Evolutionary conservation across 345 rosid genomes (phyloP).

Genomic region (Acer campestre): DNA sequence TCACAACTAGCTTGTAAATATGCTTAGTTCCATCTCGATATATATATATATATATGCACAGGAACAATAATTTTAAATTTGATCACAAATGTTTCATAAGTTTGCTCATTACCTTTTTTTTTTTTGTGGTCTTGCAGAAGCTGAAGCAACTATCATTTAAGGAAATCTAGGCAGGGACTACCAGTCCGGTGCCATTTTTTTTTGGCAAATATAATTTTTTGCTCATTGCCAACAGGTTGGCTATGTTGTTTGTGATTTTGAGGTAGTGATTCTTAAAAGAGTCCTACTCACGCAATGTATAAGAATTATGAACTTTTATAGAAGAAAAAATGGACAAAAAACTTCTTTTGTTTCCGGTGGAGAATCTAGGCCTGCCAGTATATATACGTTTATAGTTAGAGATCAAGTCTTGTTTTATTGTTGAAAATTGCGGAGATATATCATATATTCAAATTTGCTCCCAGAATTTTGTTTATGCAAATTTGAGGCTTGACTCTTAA

Average conservation of each 20-base stretch:
- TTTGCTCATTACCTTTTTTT: too few relatives aligned
- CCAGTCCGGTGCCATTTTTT: neutral
- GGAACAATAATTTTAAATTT: neutral
- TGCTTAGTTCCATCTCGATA: neutral
- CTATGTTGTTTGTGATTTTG: neutral
- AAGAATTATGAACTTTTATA: neutral
- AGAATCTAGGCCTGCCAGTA: constrained; percentile 3
- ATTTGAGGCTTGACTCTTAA: too few relatives aligned
- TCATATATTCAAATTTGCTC: too few relatives aligned
- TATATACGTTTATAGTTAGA: neutral
- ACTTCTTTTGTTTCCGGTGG: neutral
- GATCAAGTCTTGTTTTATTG: neutral
- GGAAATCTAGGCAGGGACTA: neutral
- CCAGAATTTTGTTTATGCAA: too few relatives aligned
- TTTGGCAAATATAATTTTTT: neutral
- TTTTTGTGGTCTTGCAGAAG: constrained; percentile 46
- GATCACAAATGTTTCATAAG: neutral
- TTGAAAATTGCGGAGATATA: too few relatives aligned
- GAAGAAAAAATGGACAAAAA: neutral
- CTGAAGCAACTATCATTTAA: constrained; percentile 49
- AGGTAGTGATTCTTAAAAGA: neutral
- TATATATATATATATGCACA: neutral
- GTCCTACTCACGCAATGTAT: neutral
- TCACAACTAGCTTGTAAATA: neutral
- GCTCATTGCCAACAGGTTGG: constrained; percentile 2